Conservation (phyloP, 2,329 filamentous ascomycete species). For the Aspergillus viridinutans region DNA sequence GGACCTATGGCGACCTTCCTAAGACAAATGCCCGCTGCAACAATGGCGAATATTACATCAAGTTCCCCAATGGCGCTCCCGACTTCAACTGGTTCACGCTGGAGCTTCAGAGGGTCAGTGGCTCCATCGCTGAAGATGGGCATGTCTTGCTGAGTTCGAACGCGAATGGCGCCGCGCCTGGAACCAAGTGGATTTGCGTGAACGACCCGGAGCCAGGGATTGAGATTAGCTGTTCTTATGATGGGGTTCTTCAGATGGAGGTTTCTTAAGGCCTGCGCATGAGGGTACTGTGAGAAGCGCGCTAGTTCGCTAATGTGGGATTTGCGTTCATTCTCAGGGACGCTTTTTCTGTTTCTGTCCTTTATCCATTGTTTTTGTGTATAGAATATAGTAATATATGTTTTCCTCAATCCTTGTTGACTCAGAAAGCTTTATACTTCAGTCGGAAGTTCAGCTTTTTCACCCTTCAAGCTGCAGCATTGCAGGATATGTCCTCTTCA, state of each 20-base stretch:
- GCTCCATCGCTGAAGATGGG: conserved; percentile 16
- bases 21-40: conserved; percentile 18
- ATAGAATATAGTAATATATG: neutral
- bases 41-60: conserved; percentile 22
- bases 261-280: neutral
- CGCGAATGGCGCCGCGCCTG: conserved; percentile 6
- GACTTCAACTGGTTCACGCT: conserved; percentile 19
- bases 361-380: too few relatives aligned
- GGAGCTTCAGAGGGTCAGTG: conserved; percentile 17
- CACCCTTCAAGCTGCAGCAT: neutral
- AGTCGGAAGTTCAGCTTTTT: neutral
- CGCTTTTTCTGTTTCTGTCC: neutral
- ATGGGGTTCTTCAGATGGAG: conserved; percentile 11
- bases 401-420: too few relatives aligned
- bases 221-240: conserved; percentile 12
- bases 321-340: neutral
- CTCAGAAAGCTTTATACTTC: too few relatives aligned
- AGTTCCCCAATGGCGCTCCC: conserved; percentile 15
- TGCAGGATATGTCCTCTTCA: neutral
- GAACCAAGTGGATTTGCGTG: conserved; percentile 17
- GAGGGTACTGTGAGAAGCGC: too few relatives aligned
- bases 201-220: conserved; percentile 8
- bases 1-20: conserved; percentile 13
- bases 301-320: too few relatives aligned
- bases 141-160: conserved; percentile 8